Evolutionary conservation across 306 rosid genomes (phyloP), one percentile per base, ranked within the genome.

Genomic region (Pachyrhizus erosus): DNA sequence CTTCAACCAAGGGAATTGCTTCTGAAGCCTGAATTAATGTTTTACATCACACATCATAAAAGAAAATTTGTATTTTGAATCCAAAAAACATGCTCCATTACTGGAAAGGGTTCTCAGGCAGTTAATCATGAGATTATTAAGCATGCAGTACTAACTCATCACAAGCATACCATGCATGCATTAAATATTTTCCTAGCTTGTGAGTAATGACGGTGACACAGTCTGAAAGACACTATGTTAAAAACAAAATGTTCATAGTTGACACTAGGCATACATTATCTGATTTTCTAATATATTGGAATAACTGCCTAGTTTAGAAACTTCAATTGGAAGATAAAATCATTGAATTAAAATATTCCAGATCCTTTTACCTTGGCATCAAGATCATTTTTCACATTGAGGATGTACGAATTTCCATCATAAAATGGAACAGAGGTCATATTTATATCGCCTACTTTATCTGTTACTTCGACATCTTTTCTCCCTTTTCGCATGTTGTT

Each of bases 311-410:
- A 21, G 70, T 39, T 45, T 60, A 60, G 52, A 80, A 78, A 65
- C 57, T 34, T 54, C 26, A 82, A 66, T 17, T 70, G 48, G 68
- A 74, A 62, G 70, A 80, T 17, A 60, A 61, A 78, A 46, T 15
- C 73, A 74, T 43, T 54, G 45, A 62, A 66, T 66, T 52, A 74
- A 18, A 82, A 78, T 20, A 67, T 20, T 17, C 48, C 67, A 80
- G 7, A 83, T 70, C 67, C 65, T 82, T 72, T 67, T 80, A 96
- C 99, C 98, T 90, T 96, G 64, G 92, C 88, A 67, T 93, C 92
- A 46, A 82, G 73, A 84, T 91, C 92, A 80, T 88, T 86, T 86
- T 91, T 89, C 92, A 84, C 77, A 78, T 90, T 89, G 72, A 88
- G 76, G 21, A 86, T 48, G 88, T 82, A 83, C 83, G 84, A 45